Evolutionary conservation across 176 grass and related monocot species (phyloP).

Genomic region (Bolboschoenus planiculmis): DNA sequence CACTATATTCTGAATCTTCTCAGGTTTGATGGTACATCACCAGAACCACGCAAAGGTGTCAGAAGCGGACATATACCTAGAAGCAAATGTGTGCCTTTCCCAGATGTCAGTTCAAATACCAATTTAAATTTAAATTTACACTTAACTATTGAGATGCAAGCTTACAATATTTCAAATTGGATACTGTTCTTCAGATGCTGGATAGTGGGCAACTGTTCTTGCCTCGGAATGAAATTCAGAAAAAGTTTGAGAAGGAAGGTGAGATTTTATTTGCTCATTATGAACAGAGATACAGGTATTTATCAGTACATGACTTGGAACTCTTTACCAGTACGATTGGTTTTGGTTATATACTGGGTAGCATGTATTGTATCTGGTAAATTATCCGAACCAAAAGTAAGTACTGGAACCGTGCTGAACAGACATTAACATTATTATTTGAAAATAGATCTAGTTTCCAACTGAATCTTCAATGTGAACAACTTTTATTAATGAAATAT

Average conservation of each 20-base stretch:
- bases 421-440: neutral
- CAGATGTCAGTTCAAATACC: slow-evolving; percentile 35
- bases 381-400: neutral
- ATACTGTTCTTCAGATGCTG: slow-evolving; percentile 60
- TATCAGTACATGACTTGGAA: neutral
- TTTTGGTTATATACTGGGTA: neutral
- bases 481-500: neutral
- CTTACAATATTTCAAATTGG: neutral
- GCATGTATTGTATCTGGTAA: neutral
- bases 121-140: slow-evolving; percentile 8
- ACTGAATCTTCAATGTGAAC: neutral
- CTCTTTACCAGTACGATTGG: neutral
- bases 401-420: neutral
- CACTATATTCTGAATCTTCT: neutral
- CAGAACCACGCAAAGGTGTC: slow-evolving; percentile 79
- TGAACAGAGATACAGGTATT: neutral
- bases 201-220: slow-evolving; percentile 53
- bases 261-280: slow-evolving; percentile 5
- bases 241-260: slow-evolving; percentile 78
- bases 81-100: slow-evolving; percentile 74
- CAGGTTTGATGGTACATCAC: slow-evolving; percentile 86
- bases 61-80: slow-evolving; percentile 85
- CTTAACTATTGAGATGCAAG: neutral
- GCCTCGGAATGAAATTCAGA: slow-evolving; percentile 41
- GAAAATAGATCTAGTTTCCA: neutral